Evolutionary conservation across 1,284 basidiomycete genomes (phyloP).

Genomic region (Peniophora sp.): DNA sequence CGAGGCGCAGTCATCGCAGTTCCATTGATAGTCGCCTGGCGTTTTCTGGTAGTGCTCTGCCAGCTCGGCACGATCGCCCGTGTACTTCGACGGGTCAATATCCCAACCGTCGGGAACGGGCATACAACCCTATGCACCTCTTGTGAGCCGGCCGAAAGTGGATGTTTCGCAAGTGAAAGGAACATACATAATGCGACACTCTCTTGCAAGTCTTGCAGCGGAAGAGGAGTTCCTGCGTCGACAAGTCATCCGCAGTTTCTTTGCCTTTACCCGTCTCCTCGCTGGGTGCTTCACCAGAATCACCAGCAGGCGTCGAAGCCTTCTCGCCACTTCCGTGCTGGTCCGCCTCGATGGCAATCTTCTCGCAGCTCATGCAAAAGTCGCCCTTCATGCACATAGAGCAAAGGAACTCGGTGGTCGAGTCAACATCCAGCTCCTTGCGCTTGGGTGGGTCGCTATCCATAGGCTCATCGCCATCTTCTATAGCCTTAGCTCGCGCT

Average conservation of each 20-base stretch:
- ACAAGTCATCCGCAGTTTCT: slow-evolving; percentile 11
- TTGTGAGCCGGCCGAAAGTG: slow-evolving; percentile 13
- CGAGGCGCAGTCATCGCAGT: slow-evolving; percentile 74
- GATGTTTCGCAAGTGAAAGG: slow-evolving; percentile 29
- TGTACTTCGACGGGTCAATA: slow-evolving; percentile 23
- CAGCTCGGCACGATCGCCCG: slow-evolving; percentile 31
- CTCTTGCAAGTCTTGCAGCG: slow-evolving; percentile 78
- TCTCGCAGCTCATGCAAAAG: slow-evolving; percentile 71
- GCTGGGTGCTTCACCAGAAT: slow-evolving; percentile 6
- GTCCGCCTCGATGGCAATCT: slow-evolving; percentile 44
- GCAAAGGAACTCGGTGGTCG: slow-evolving; percentile 76
- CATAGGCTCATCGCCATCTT: slow-evolving; percentile 5
- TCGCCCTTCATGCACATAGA: slow-evolving; percentile 68
- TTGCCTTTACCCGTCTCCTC: neutral
- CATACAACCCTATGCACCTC: neutral
- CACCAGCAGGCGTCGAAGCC: slow-evolving; percentile 6
- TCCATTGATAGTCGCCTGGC: slow-evolving; percentile 45
- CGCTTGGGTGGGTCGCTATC: slow-evolving; percentile 20
- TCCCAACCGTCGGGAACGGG: neutral
- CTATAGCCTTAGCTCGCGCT: slow-evolving; percentile 15
- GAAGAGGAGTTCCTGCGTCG: slow-evolving; percentile 51
- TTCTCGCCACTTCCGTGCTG: slow-evolving; percentile 13
- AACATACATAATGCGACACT: slow-evolving; percentile 75
- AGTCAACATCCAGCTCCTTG: slow-evolving; percentile 38
- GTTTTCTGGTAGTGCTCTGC: slow-evolving; percentile 56